Percentiles rank a stretch among this genome's conserved stretches.
phyloP scores from a whole-genome alignment of 169 alveolate genomes.

The Theileria luwenshuni region DNA sequence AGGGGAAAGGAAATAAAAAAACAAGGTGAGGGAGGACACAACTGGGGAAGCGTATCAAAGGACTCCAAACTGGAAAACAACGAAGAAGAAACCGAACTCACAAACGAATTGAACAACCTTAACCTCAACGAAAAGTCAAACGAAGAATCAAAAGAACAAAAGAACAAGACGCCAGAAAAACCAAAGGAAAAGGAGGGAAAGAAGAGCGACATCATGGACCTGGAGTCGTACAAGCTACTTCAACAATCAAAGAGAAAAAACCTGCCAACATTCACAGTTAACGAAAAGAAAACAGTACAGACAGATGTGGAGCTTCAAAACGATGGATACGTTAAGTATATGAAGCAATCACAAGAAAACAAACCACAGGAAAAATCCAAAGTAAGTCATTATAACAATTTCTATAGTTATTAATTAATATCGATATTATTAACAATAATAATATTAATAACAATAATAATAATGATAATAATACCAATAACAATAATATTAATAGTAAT shows the following conservation, averaged over 20 bases:
- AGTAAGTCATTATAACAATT: neutral
- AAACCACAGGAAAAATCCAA: conserved; percentile 13
- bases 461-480: no score
- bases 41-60: conserved; percentile 40
- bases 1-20: conserved; percentile 43
- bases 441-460: neutral
- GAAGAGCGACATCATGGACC: conserved; percentile 27
- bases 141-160: neutral
- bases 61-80: neutral
- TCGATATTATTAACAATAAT: neutral
- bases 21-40: conserved; percentile 54
- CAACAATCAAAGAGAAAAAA: conserved; percentile 23
- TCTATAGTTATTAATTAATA: neutral
- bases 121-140: conserved; percentile 2
- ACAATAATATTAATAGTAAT: no score
- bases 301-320: conserved; percentile 32
- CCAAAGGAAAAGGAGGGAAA: neutral
- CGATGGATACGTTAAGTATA: conserved; percentile 31
- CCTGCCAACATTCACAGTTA: conserved; percentile 4
- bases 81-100: conserved; percentile 8
- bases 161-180: neutral
- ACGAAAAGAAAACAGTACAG: conserved; percentile 3
- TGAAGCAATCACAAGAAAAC: conserved; percentile 10
- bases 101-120: conserved; percentile 9
- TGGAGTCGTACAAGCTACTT: conserved; percentile 11